Conservation (phyloP, 371 early-diverging fungal species). For the Mortierella sp. region DNA sequence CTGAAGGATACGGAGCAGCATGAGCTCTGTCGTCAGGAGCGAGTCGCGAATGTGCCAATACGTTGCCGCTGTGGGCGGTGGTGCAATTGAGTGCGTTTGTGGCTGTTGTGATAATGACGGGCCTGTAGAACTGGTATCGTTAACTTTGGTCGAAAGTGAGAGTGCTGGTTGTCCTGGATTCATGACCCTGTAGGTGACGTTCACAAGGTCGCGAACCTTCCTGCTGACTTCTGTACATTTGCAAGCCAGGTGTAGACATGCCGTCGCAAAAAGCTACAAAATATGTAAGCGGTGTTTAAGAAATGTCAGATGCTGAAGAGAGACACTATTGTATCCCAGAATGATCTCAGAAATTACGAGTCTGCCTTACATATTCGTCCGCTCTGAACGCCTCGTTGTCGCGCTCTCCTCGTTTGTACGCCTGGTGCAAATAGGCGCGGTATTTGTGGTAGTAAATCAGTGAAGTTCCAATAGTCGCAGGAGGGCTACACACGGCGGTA, state of each 20-base stretch:
- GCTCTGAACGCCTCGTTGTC: slow-evolving; percentile 54
- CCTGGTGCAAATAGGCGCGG: slow-evolving; percentile 50
- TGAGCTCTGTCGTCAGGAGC: slow-evolving; percentile 50
- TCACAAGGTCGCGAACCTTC: slow-evolving; percentile 56
- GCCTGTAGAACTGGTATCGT: slow-evolving; percentile 11
- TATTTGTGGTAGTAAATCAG: slow-evolving; percentile 54
- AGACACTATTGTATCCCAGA: background rate
- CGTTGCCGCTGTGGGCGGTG: slow-evolving; percentile 49
- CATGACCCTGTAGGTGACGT: slow-evolving; percentile 57
- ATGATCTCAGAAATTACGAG: background rate
- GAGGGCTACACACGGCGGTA: slow-evolving; percentile 30
- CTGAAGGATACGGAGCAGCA: slow-evolving; percentile 54
- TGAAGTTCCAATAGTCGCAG: slow-evolving; percentile 50
- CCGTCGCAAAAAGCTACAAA: slow-evolving; percentile 51
- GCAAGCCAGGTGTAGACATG: slow-evolving; percentile 51
- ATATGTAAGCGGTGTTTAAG: background rate
- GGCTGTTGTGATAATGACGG: slow-evolving; percentile 18
- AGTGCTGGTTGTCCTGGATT: slow-evolving; percentile 53
- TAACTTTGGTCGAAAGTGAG: slow-evolving; percentile 47
- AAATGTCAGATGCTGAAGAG: background rate
- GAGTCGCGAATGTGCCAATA: slow-evolving; percentile 57
- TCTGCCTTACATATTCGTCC: slow-evolving; percentile 50
- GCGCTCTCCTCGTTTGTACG: slow-evolving; percentile 39
- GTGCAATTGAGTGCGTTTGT: slow-evolving; percentile 24
- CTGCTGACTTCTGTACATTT: slow-evolving; percentile 57